Percentiles rank a stretch among this genome's conserved stretches.
Evolutionary conservation across 345 rosid genomes (phyloP).

Genomic region (Eucalyptus shirleyi): DNA sequence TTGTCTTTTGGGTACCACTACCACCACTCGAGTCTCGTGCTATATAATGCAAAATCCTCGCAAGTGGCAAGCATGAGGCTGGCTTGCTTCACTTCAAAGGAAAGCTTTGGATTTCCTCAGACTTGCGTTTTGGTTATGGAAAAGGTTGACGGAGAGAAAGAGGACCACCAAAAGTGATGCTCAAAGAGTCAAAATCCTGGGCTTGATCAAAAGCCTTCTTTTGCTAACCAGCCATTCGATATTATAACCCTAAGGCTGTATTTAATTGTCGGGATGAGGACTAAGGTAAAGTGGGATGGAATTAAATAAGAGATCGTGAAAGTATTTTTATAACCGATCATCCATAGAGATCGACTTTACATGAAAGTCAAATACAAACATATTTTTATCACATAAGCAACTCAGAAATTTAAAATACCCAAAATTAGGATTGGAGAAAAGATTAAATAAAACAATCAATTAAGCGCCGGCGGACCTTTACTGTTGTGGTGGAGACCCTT

Average conservation of each 20-base stretch:
- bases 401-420: background rate
- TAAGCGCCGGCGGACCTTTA: background rate
- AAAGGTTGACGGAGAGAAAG: background rate
- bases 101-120: background rate
- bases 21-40: background rate
- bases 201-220: background rate
- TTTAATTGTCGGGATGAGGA: background rate
- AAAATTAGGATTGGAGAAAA: background rate
- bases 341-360: background rate
- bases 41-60: background rate
- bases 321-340: background rate
- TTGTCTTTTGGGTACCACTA: background rate
- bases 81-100: background rate
- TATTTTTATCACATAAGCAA: background rate
- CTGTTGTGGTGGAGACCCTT: background rate
- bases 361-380: background rate
- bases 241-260: background rate
- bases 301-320: background rate
- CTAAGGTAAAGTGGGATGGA: background rate
- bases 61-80: background rate
- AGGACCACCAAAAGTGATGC: background rate
- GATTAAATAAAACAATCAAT: background rate
- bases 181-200: background rate
- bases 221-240: background rate
- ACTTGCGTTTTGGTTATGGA: background rate